Evolutionary conservation across 768 basidiomycete species (phyloP), one percentile per base, ranked within the genome.

Genomic region (Panaeolus papilionaceus): DNA sequence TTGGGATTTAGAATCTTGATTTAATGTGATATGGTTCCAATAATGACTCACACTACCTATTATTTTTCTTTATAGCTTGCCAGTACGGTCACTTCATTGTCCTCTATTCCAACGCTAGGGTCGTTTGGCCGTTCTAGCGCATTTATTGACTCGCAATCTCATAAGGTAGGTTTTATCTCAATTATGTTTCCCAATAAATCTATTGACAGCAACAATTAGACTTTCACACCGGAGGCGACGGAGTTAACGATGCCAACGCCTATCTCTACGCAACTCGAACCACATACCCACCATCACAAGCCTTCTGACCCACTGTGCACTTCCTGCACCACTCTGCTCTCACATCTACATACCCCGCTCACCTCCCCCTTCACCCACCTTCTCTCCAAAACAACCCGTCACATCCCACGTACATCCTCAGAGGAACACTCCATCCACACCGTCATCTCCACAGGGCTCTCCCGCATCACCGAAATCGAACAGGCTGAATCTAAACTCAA

Each of bases 361-460:
- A 33, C 54, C 28, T 58, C 54, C 3, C 54, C 54, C 10, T 58
- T 58, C 54, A 58, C 54, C 26, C 54, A 58, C 54, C 54, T 58
- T 28, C 54, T 58, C 28, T 58, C 54, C 28, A 58, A 58, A 33
- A 58, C 54, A 10, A 58, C 54, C 20, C 26, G 54, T 11, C 54
- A 58, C 28, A 58, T 58, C 28, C 54, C 54, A 6, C 54, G 33
- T 28, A 58, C 54, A 10, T 3, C 54, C 26, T 37, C 26, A 26
- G 54, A 58, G 33, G 54, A 58, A 58, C 28, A 58, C 28, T 28
- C 54, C 54, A 58, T 58, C 28, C 54, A 58, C 54, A 58, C 54
- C 28, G 54, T 58, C 54, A 58, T 58, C 28, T 28, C 54, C 26
- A 58, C 54, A 11, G 54, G 26, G 9, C 54, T 58, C 54, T 58